Conservation (phyloP, 2,329 filamentous ascomycete genomes). For the Pestalotiopsis sp. region DNA sequence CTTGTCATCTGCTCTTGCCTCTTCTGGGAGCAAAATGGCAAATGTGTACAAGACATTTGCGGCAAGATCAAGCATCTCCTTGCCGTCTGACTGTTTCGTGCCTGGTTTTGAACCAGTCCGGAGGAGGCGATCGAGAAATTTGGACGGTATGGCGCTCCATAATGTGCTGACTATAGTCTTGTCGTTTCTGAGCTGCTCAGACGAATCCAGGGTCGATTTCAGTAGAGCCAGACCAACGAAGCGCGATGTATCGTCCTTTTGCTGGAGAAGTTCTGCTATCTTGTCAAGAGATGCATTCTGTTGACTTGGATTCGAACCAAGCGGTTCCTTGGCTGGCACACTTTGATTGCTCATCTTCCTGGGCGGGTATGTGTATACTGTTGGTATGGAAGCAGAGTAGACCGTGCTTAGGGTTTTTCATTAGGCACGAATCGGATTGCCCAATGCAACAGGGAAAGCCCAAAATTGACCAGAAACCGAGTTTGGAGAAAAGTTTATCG, state of each 20-base stretch:
- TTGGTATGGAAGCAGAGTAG: neutral
- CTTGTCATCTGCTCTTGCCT: conserved; percentile 43
- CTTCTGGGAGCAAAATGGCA: conserved; percentile 54
- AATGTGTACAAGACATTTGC: conserved; percentile 67
- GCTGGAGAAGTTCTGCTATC: conserved; percentile 56
- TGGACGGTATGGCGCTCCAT: conserved; percentile 63
- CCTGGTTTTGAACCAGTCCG: conserved; percentile 47
- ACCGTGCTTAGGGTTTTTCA: neutral
- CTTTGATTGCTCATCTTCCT: neutral
- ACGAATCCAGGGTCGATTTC: conserved; percentile 66
- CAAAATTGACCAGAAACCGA: neutral
- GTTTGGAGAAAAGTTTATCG: too few species aligned
- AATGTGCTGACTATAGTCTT: conserved; percentile 45
- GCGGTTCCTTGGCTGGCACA: neutral
- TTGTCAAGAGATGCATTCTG: conserved; percentile 39
- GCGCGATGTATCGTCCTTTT: conserved; percentile 67
- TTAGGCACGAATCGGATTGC: too few species aligned
- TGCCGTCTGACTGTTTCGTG: conserved; percentile 45
- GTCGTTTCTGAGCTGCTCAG: conserved; percentile 51
- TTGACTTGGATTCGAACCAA: neutral
- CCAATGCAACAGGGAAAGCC: neutral
- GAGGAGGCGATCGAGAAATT: conserved; percentile 66
- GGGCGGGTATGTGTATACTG: neutral
- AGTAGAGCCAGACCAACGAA: conserved; percentile 70
- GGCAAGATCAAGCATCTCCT: conserved; percentile 64